A percentile compares a stretch with the other conserved stretches of the same genome.
Evolutionary conservation across 2,329 filamentous ascomycete species (phyloP).

Genomic region (Fusarium caatingaense): DNA sequence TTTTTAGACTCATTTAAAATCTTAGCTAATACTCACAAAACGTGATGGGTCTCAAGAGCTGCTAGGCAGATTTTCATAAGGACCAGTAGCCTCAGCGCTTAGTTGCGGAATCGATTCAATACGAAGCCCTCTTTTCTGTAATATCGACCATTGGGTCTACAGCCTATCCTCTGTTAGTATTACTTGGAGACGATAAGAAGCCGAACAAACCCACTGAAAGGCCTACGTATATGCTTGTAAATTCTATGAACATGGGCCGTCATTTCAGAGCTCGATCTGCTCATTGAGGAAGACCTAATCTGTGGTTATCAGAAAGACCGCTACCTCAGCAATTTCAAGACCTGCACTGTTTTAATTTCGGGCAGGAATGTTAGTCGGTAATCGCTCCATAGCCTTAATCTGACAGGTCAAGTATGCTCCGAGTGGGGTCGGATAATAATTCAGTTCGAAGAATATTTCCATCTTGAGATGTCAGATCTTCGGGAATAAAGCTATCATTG

Average conservation of each 20-base stretch:
- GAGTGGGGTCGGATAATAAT: not conserved
- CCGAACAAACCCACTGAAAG: no score
- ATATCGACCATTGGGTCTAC: rapidly evolving
- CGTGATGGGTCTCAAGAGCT: not conserved
- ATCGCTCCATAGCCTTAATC: not conserved
- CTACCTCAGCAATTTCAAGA: not conserved
- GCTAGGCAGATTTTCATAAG: not conserved
- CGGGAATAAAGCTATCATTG: not conserved
- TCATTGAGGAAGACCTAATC: no score
- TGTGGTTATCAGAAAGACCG: no score
- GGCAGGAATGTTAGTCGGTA: not conserved
- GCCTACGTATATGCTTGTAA: no score
- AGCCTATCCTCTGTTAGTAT: no score
- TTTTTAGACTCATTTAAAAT: not conserved
- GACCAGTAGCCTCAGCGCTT: rapidly evolving
- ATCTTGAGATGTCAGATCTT: not conserved
- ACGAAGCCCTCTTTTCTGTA: not conserved
- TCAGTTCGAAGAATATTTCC: not conserved
- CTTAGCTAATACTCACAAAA: not conserved
- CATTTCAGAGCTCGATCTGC: no score
- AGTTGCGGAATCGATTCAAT: not conserved
- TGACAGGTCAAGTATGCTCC: not conserved
- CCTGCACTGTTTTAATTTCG: not conserved
- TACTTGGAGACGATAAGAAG: no score
- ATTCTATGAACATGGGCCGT: no score